phyloP scores from a whole-genome alignment of 2,329 filamentous ascomycete genomes.

The Ascochyta clinopodiicola region DNA sequence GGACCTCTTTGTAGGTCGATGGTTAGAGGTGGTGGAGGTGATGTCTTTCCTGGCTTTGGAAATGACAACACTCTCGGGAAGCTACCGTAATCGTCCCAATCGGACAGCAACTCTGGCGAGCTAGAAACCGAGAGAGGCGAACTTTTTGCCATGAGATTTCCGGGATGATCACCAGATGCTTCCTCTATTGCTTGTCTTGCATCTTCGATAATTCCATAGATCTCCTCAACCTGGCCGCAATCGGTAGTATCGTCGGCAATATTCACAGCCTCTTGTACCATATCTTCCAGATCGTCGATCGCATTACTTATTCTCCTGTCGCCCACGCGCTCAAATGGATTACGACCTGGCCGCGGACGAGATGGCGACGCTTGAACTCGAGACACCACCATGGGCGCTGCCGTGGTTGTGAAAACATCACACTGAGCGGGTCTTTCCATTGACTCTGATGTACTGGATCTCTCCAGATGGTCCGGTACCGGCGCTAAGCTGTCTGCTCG shows the following conservation, averaged over 20 bases:
- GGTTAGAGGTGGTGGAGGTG: constrained; percentile 3
- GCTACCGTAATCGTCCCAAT: background rate
- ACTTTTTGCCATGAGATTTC: constrained; percentile 27
- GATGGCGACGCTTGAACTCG: constrained; percentile 30
- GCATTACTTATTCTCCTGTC: constrained; percentile 37
- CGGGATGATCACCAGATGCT: constrained; percentile 31
- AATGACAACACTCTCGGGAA: background rate
- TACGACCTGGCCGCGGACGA: constrained; percentile 28
- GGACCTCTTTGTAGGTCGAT: constrained; percentile 21
- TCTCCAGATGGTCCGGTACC: constrained; percentile 34
- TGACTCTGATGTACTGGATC: constrained; percentile 26
- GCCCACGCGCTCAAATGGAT: constrained; percentile 27
- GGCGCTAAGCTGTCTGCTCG: constrained; percentile 30
- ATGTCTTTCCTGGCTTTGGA: background rate
- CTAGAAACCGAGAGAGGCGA: constrained; percentile 31
- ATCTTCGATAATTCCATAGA: constrained; percentile 50
- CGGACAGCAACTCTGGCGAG: background rate
- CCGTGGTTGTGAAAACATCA: constrained; percentile 12
- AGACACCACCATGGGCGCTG: constrained; percentile 20
- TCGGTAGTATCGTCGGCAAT: constrained; percentile 46
- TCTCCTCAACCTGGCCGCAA: constrained; percentile 44
- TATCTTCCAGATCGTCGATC: constrained; percentile 50
- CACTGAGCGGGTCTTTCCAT: constrained; percentile 11
- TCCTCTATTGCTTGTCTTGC: constrained; percentile 46
- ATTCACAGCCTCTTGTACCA: constrained; percentile 51